Base-by-base conservation (phyloP, 768 basidiomycete genomes). In the Boletus subcaerulescens region DNA sequence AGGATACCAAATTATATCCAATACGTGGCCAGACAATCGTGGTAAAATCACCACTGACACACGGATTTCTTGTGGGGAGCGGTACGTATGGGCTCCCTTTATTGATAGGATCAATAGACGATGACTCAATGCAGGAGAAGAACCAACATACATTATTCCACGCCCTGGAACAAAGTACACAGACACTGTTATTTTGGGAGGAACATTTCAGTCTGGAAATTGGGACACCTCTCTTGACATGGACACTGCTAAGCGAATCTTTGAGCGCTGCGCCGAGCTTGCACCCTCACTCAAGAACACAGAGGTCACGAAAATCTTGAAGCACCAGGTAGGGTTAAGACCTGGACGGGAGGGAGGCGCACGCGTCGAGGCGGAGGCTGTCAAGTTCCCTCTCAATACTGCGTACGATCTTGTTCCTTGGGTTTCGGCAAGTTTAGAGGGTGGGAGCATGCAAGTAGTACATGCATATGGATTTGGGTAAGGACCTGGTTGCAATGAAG, bases 11-110 rank as follows among this genome's bases (percentile, higher is more conserved):
- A 22, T 73, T 93, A 22, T 84, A 82, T 65, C 91, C 93, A 1
- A 80, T 93, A 58, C 78, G 92, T 42, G 93, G 93, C 9, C 94
- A 96, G 72, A 87, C 90, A 0, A 84, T 94, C 10, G 68, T 93
- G 17, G 76, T 95, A 20, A 71, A 81, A 38, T 89, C 90, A 3
- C 86, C 89, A 0, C 78, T 80, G 72, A 74, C 91, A 43, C 48
- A 73, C 42, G 73, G 76, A 52, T 35, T 74, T 29, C 45, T 49
- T 60, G 61, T 55, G 26, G 43, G 63, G 11, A 31, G 48, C 12
- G 68, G 75, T 73, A 44, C 50, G 71, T 57, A 42, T 11, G 11
- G 8, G 9, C 11, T 20, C 29, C n/a, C 17, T 22, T 31, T 24
- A 39, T 20, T 46, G 20, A 60, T 50, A 18, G 12, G 20, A 29